Percentiles rank a stretch among this genome's conserved stretches.
phyloP scores from a whole-genome alignment of 306 rosid genomes.

The Abrus precatorius region DNA sequence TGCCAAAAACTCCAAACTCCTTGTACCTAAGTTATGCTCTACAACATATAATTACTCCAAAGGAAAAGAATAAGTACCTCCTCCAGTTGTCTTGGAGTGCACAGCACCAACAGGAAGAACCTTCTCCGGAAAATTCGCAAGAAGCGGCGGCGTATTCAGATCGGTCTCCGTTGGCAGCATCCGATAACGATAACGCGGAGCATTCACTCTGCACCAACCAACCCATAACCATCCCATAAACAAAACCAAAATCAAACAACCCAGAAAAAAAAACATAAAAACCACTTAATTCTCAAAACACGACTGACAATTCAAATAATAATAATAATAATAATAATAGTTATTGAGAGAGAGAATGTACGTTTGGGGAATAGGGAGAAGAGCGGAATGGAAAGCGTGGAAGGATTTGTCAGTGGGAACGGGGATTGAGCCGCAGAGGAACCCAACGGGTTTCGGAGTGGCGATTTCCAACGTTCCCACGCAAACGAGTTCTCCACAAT shows the following conservation, averaged over 20 bases:
- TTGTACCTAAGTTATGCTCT: no score
- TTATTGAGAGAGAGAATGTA: slow-evolving; percentile 37
- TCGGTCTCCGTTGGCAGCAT: slow-evolving; percentile 95
- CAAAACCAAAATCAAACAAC: background rate
- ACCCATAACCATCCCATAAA: background rate
- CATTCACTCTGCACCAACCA: slow-evolving; percentile 65
- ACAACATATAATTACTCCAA: slow-evolving; percentile 8
- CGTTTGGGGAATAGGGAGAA: slow-evolving; percentile 76
- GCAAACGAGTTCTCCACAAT: slow-evolving; percentile 79
- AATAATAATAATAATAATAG: background rate
- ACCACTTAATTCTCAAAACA: background rate
- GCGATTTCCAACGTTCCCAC: slow-evolving; percentile 86
- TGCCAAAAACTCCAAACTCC: no score
- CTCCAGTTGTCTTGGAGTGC: slow-evolving; percentile 67
- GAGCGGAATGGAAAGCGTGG: slow-evolving; percentile 78
- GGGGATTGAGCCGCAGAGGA: slow-evolving; percentile 94
- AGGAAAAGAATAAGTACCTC: slow-evolving; percentile 57
- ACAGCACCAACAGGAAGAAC: slow-evolving; percentile 72
- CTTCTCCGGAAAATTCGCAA: slow-evolving; percentile 64
- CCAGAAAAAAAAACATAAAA: no score
- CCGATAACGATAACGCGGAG: slow-evolving; percentile 92
- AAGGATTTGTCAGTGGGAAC: slow-evolving; percentile 93
- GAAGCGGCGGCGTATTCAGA: slow-evolving; percentile 81
- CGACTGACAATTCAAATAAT: background rate
- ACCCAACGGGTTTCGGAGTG: slow-evolving; percentile 82